Conservation (phyloP, 306 rosid species). For the Corylus americana region DNA sequence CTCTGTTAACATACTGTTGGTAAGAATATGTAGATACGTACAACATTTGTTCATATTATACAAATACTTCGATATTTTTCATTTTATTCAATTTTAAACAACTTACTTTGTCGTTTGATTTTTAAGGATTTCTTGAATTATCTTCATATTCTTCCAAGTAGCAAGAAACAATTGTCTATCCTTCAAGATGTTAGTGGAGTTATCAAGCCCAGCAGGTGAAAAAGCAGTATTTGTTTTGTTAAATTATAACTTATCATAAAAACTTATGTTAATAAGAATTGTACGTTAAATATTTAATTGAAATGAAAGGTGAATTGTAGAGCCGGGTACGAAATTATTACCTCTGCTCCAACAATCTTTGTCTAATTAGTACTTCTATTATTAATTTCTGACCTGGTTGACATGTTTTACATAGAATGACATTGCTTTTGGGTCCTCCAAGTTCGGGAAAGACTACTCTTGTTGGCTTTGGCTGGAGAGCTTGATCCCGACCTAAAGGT, state of each 20-base stretch:
- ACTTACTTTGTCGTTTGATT: neutral
- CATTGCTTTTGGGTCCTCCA: no score
- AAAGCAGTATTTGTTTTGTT: neutral
- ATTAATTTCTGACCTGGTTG: no score
- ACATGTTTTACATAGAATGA: no score
- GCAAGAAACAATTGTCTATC: conserved; percentile 45
- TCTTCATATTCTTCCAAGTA: conserved; percentile 37
- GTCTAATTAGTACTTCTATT: no score
- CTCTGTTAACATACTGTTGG: conserved; percentile 38
- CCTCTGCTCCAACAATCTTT: no score
- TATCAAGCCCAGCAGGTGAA: conserved; percentile 65
- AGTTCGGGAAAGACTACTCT: no score
- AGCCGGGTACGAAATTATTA: no score
- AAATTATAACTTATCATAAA: no score
- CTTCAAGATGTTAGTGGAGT: conserved; percentile 75
- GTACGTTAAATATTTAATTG: no score
- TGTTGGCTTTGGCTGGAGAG: conserved; percentile 79
- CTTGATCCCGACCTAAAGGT: conserved; percentile 65
- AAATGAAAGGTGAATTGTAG: no score
- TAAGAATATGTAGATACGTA: neutral
- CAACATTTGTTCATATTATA: neutral
- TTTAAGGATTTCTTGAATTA: conserved; percentile 35
- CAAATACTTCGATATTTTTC: neutral
- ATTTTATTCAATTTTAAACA: neutral
- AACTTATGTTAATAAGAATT: no score